Evolutionary conservation across 2,329 filamentous ascomycete genomes (phyloP).

Genomic region (Trichoderma guizhouense): DNA sequence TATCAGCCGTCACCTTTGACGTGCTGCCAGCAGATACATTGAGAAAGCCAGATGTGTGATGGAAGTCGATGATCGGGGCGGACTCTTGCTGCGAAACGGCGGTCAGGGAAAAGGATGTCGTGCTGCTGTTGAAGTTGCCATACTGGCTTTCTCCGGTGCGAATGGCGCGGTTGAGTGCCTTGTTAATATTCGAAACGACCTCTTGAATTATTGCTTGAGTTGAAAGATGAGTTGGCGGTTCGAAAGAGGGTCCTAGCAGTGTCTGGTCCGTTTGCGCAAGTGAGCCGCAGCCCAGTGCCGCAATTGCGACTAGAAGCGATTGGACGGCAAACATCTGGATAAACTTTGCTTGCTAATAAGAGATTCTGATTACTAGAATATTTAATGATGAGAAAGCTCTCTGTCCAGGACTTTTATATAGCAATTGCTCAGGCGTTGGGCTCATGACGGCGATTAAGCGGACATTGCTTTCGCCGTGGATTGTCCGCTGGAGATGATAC

Average conservation of each 20-base stretch:
- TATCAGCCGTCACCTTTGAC: conserved; percentile 15
- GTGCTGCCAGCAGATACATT: conserved; percentile 21
- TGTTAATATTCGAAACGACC: neutral
- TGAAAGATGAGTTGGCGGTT: neutral
- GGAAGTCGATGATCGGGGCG: conserved; percentile 15
- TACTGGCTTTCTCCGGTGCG: conserved; percentile 1
- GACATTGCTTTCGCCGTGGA: neutral
- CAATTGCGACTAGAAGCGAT: neutral
- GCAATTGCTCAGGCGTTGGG: neutral
- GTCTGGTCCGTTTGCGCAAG: conserved; percentile 7
- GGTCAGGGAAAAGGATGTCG: conserved; percentile 18
- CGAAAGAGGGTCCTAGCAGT: conserved; percentile 10
- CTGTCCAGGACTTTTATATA: neutral
- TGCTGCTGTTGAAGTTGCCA: conserved; percentile 13
- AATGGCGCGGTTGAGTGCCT: conserved; percentile 3
- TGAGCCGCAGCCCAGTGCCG: neutral
- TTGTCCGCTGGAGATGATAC: neutral
- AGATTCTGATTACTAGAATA: neutral
- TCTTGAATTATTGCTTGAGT: neutral
- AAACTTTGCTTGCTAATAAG: neutral
- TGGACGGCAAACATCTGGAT: neutral
- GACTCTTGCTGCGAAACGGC: conserved; percentile 13
- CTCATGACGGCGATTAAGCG: neutral
- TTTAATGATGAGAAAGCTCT: neutral
- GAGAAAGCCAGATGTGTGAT: conserved; percentile 16